phyloP scores from a whole-genome alignment of 306 rosid genomes.

The Mimosa pudica region DNA sequence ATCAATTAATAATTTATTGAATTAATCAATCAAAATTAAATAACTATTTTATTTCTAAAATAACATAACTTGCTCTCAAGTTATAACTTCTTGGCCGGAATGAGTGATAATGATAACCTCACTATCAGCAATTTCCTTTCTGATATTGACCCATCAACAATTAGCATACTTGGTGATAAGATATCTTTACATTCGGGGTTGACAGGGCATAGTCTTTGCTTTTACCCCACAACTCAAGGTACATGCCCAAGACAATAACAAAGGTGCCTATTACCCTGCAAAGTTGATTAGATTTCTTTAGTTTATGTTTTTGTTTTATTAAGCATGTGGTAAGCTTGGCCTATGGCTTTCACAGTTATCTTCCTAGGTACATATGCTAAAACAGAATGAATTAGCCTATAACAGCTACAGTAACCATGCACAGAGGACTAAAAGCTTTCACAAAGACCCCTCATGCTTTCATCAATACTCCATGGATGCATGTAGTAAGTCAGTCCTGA shows the following conservation, averaged over 20 bases:
- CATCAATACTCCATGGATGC: slow-evolving; percentile 89
- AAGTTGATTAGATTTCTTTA: slow-evolving; percentile 14
- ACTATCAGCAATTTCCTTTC: slow-evolving; percentile 37
- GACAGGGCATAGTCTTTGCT: slow-evolving; percentile 55
- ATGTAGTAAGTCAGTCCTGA: slow-evolving; percentile 84
- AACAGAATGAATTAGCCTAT: slow-evolving; percentile 66
- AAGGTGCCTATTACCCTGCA: slow-evolving; percentile 77
- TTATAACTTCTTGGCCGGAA: slow-evolving; percentile 27
- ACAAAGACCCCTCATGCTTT: slow-evolving; percentile 86
- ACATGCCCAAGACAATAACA: slow-evolving; percentile 65
- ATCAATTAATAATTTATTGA: no score
- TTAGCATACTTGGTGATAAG: slow-evolving; percentile 35
- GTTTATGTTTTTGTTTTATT: neutral
- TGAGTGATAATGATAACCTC: slow-evolving; percentile 39
- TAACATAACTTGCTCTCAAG: slow-evolving; percentile 5
- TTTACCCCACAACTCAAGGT: slow-evolving; percentile 91
- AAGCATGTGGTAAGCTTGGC: slow-evolving; percentile 12
- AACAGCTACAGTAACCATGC: slow-evolving; percentile 89
- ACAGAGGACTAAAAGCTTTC: slow-evolving; percentile 76
- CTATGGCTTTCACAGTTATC: slow-evolving; percentile 46
- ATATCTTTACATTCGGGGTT: slow-evolving; percentile 37
- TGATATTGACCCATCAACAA: slow-evolving; percentile 26
- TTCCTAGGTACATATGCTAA: slow-evolving; percentile 72
- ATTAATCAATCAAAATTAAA: no score
- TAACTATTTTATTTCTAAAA: no score